Conservation (phyloP, 805 yeast species). For the Maudiozyma pseudohumilis region DNA sequence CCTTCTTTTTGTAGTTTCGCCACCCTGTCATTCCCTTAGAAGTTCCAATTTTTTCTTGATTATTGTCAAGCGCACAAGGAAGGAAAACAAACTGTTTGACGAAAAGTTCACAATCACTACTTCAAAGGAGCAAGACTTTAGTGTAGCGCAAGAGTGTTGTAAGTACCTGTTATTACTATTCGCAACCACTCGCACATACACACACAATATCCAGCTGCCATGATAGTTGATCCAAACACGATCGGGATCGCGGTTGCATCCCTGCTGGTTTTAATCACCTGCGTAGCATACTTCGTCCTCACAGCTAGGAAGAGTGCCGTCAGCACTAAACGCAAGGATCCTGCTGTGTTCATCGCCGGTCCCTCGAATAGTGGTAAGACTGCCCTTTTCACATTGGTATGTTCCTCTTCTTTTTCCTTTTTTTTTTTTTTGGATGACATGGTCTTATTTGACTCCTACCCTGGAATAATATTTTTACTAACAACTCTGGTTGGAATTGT, state of each 20-base stretch:
- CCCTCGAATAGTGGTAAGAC: constrained; percentile 63
- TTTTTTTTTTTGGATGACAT: no score
- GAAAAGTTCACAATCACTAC: no score
- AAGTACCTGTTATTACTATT: no score
- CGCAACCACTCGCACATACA: no score
- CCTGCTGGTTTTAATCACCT: not conserved
- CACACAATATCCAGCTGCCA: no score
- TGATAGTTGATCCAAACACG: not conserved
- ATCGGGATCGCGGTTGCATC: not conserved
- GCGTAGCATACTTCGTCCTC: not conserved
- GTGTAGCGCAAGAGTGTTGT: no score
- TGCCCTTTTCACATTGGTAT: constrained; percentile 31
- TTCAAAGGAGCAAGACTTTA: no score
- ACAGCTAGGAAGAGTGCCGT: not conserved
- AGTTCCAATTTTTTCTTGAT: no score
- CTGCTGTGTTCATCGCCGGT: constrained; percentile 57
- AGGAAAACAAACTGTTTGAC: no score
- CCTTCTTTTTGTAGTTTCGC: no score
- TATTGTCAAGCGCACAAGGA: no score
- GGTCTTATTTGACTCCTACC: not conserved
- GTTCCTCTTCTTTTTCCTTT: not conserved
- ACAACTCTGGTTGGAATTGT: constrained; percentile 4
- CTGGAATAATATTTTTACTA: constrained; percentile 3
- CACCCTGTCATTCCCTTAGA: no score
- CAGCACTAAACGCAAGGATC: constrained; percentile 17